A percentile compares a stretch with the other conserved stretches of the same genome.
phyloP scores from a whole-genome alignment of 2,329 filamentous ascomycete genomes.

The Fusarium kyushuense region DNA sequence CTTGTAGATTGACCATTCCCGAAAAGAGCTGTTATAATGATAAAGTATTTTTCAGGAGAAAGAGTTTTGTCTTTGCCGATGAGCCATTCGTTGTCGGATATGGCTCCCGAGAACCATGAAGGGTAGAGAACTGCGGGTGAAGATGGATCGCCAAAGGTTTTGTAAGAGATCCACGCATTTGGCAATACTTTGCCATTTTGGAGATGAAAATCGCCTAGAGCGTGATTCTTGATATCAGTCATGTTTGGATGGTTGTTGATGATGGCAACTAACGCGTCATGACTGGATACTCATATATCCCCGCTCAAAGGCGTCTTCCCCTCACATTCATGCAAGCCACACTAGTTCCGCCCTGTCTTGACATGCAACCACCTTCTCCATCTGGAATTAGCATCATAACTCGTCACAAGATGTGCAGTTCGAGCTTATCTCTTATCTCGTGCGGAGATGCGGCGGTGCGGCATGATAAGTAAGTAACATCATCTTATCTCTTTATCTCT shows the following conservation, averaged over 20 bases:
- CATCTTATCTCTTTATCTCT: background rate
- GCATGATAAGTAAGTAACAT: constrained; percentile 11
- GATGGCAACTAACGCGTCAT: background rate
- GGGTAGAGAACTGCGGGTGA: constrained; percentile 80
- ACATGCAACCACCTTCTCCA: constrained; percentile 32
- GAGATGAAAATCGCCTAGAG: constrained; percentile 75
- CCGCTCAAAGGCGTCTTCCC: background rate
- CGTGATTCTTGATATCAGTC: constrained; percentile 53
- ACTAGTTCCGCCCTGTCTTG: constrained; percentile 33
- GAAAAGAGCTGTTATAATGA: constrained; percentile 64
- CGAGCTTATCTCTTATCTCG: constrained; percentile 34
- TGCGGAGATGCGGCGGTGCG: constrained; percentile 26
- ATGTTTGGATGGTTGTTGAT: constrained; percentile 8
- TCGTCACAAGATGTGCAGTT: constrained; percentile 14
- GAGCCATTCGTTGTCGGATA: constrained; percentile 81
- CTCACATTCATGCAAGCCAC: background rate
- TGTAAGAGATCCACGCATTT: constrained; percentile 79
- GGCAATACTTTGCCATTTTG: constrained; percentile 72
- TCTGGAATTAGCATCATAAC: constrained; percentile 28
- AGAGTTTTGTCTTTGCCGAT: constrained; percentile 74
- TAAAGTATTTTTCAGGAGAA: constrained; percentile 65
- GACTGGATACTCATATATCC: constrained; percentile 20
- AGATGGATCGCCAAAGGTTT: constrained; percentile 74
- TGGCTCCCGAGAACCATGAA: constrained; percentile 74
- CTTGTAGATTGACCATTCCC: constrained; percentile 66